Conservation (phyloP, 208 protist species). For the Balamuthia mandrillaris region DNA sequence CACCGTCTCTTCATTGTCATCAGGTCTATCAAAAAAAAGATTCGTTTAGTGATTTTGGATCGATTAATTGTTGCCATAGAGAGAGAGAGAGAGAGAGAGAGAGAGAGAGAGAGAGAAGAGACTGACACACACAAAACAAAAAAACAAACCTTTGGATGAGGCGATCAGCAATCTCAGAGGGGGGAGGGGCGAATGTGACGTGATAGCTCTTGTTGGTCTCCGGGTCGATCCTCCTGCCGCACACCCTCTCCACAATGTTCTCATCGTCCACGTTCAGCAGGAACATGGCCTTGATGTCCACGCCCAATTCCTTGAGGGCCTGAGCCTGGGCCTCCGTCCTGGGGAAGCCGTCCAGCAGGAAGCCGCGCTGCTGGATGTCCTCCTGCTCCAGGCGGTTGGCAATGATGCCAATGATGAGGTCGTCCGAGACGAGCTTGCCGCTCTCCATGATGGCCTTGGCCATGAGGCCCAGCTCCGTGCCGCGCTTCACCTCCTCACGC, state of each 20-base stretch:
- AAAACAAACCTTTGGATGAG: too few relatives aligned
- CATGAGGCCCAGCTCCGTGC: slow-evolving; percentile 53
- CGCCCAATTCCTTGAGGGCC: too few relatives aligned
- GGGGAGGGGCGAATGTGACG: slow-evolving; percentile 24
- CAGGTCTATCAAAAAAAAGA: slow-evolving; percentile 62
- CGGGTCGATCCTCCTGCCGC: slow-evolving; percentile 57
- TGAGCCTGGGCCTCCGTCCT: slow-evolving; percentile 69
- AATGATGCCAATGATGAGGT: slow-evolving; percentile 67
- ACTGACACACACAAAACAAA: not conserved
- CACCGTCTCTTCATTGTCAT: slow-evolving; percentile 69
- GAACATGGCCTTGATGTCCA: too few relatives aligned
- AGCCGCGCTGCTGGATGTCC: slow-evolving; percentile 45
- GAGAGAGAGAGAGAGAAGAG: not conserved
- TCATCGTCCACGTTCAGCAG: too few relatives aligned
- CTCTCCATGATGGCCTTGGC: slow-evolving; percentile 70
- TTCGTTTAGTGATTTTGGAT: slow-evolving; percentile 70
- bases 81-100: too few relatives aligned
- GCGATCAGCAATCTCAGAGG: too few relatives aligned
- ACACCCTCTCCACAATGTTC: slow-evolving; percentile 61
- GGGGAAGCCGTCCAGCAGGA: slow-evolving; percentile 76
- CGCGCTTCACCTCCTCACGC: slow-evolving; percentile 58
- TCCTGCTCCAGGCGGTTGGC: slow-evolving; percentile 54
- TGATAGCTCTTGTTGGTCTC: slow-evolving; percentile 50
- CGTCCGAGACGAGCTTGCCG: slow-evolving; percentile 66
- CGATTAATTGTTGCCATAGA: too few relatives aligned